These are phyloP conservation scores for Pancytospora philotis DNA, from an alignment of 371 early-diverging fungal species.

Conservation along the genomic window DNA sequence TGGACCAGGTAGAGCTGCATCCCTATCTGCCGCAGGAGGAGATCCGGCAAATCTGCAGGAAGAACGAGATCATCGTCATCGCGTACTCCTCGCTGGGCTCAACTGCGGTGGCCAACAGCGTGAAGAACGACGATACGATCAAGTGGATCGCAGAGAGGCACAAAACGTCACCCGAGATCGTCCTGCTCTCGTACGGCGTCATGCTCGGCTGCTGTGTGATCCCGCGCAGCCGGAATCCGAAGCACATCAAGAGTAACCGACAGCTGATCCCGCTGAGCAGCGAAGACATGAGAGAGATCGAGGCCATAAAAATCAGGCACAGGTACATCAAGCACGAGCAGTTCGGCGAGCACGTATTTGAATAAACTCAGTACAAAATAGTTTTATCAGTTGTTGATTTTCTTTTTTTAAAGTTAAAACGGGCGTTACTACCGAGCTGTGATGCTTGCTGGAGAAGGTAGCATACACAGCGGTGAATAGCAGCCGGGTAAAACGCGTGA, in stretches of 20 bases:
- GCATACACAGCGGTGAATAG: too few species aligned
- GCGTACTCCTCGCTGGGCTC: conserved; percentile 81
- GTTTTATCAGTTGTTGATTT: too few species aligned
- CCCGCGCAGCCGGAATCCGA: not conserved
- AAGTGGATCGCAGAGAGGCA: not conserved
- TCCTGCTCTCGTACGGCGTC: conserved; percentile 1
- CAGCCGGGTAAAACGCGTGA: too few species aligned
- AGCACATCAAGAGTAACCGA: too few species aligned
- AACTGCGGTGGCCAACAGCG: conserved; percentile 60
- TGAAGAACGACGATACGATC: conserved; percentile 15
- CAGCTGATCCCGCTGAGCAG: too few species aligned
- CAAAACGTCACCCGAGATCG: not conserved
- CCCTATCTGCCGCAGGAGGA: conserved; percentile 68
- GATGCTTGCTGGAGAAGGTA: too few species aligned
- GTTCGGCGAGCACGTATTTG: too few species aligned
- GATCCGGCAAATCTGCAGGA: conserved; percentile 65
- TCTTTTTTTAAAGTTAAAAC: too few species aligned
- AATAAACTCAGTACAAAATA: not conserved
- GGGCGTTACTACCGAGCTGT: too few species aligned
- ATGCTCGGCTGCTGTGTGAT: conserved; percentile 1
- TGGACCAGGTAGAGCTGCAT: conserved; percentile 75
- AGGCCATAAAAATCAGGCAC: too few species aligned
- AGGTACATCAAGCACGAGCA: too few species aligned
- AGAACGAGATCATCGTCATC: conserved; percentile 65
- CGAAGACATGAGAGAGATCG: too few species aligned